Conservation (phyloP, 305 asterid species). For the Striga hermonthica region DNA sequence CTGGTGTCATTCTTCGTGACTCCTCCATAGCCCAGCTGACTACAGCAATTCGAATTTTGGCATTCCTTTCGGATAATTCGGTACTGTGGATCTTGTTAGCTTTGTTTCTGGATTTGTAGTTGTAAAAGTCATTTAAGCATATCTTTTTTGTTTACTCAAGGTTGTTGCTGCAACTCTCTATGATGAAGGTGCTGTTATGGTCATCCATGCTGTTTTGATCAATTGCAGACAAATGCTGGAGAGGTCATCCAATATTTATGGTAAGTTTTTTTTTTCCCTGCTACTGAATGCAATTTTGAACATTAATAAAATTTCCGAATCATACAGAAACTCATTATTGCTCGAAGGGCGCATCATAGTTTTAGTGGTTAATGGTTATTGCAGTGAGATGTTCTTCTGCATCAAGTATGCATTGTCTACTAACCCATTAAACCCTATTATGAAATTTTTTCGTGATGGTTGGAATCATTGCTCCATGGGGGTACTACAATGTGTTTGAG, state of each 20-base stretch:
- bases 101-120: constrained; percentile 24
- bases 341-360: neutral
- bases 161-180: constrained; percentile 85
- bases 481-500: constrained; percentile 21
- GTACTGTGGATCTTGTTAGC: constrained; percentile 40
- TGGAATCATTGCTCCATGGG: constrained; percentile 1
- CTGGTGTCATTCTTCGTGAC: constrained; percentile 84
- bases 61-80: constrained; percentile 78
- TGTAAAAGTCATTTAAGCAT: constrained; percentile 30
- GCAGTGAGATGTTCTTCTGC: constrained; percentile 12
- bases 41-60: constrained; percentile 87
- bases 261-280: constrained; percentile 48
- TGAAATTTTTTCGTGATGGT: constrained; percentile 16
- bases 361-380: neutral
- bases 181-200: constrained; percentile 96
- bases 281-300: constrained; percentile 8
- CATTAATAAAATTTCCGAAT: constrained; percentile 9
- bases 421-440: neutral
- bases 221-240: constrained; percentile 91
- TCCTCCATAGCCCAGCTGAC: constrained; percentile 87
- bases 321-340: neutral
- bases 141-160: constrained; percentile 42
- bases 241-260: constrained; percentile 86
- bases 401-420: neutral
- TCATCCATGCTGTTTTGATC: constrained; percentile 86